These are phyloP conservation scores for Aspergillus quadricinctus DNA, from an alignment of 2,329 filamentous ascomycete species.

Conservation along the genomic window DNA sequence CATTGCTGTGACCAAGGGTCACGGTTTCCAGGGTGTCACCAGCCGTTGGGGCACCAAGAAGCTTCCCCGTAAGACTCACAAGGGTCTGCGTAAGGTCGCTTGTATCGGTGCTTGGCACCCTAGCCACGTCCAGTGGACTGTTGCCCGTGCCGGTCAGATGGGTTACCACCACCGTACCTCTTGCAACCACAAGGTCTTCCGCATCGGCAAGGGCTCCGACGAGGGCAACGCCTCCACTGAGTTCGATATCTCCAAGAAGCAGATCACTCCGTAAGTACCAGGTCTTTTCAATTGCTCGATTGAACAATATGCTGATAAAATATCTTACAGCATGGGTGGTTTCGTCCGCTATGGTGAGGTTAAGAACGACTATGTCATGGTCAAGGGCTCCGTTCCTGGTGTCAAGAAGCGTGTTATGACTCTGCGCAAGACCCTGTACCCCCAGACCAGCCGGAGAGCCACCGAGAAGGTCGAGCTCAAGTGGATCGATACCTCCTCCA, in stretches of 20 bases:
- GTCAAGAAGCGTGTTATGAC: conserved; percentile 99
- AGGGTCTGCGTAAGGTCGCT: conserved; percentile 99
- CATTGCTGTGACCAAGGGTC: conserved; percentile 99
- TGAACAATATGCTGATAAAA: conserved; percentile 29
- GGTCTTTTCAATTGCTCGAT: neutral
- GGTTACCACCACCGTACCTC: conserved; percentile 99
- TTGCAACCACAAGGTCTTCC: conserved; percentile 99
- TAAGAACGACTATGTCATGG: conserved; percentile 97
- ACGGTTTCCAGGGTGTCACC: conserved; percentile 97
- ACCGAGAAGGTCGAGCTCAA: conserved; percentile 99
- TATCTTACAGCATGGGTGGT: conserved; percentile 73
- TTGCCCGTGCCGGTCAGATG: conserved; percentile 98
- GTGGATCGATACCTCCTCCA: conserved; percentile 99
- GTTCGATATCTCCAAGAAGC: conserved; percentile 97
- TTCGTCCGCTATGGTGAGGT: conserved; percentile 99
- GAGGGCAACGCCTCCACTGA: conserved; percentile 93
- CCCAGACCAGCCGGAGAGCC: conserved; percentile 89
- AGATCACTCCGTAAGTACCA: conserved; percentile 90
- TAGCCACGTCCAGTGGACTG: conserved; percentile 99
- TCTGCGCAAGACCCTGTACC: conserved; percentile 97
- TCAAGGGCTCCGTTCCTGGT: conserved; percentile 97
- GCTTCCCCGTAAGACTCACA: conserved; percentile 99
- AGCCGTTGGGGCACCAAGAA: conserved; percentile 99
- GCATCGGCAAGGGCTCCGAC: conserved; percentile 87
- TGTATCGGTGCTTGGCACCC: conserved; percentile 99